phyloP scores from a whole-genome alignment of 139 green algal genomes.

The Astrephomene gubernaculifera region DNA sequence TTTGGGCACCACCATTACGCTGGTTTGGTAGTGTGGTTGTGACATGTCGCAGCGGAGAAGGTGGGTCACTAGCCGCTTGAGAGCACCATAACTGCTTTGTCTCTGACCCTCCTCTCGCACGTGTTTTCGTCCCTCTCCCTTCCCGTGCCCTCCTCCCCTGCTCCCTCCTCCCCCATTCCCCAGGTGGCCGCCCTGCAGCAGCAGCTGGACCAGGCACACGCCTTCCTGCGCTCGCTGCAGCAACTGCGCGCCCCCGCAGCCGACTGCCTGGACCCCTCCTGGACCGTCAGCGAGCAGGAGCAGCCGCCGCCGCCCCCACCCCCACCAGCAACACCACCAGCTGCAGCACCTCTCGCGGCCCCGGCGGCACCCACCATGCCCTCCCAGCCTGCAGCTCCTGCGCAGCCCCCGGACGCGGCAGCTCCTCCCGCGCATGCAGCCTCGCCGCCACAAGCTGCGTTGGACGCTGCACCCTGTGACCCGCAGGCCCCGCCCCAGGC shows the following conservation, averaged over 20 bases:
- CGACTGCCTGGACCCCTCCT: background rate
- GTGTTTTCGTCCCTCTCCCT: background rate
- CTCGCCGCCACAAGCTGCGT: too few species aligned
- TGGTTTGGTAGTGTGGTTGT: too few species aligned
- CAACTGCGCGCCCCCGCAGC: background rate
- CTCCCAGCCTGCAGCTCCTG: background rate
- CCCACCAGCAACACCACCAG: background rate
- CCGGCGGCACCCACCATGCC: too few species aligned
- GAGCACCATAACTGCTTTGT: too few species aligned
- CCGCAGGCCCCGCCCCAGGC: too few species aligned
- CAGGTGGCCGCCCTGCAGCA: background rate
- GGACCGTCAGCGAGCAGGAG: slow-evolving; percentile 3
- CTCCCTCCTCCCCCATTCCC: background rate
- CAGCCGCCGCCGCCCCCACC: background rate
- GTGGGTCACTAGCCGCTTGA: background rate
- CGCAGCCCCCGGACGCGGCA: too few species aligned
- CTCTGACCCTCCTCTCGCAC: background rate
- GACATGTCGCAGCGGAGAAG: too few species aligned
- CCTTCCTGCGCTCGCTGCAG: slow-evolving; percentile 13
- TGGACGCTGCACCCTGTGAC: too few species aligned
- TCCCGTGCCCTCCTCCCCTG: background rate
- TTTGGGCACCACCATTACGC: too few species aligned
- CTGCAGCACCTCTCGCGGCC: too few species aligned
- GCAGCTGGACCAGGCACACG: slow-evolving; percentile 2
- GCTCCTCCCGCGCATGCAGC: too few species aligned